Base-by-base conservation (phyloP, 2,329 filamentous ascomycete species). In the Sporothrix mexicana region DNA sequence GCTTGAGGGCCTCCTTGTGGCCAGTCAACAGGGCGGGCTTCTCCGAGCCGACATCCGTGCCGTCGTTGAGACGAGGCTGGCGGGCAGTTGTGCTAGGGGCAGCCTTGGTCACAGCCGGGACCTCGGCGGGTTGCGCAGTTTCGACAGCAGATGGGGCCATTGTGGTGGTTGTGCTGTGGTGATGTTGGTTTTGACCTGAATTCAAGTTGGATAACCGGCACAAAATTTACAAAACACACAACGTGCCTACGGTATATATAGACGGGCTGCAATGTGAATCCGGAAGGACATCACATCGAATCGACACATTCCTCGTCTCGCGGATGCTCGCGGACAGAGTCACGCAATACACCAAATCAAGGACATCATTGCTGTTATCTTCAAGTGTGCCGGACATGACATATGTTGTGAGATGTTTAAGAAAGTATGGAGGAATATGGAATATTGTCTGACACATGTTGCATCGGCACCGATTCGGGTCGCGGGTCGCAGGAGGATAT, bases 1-100 rank as follows among this genome's bases (percentile, higher is more conserved):
- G n/a, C 23, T 69, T 72, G 15, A 76, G 69, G 0, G 74, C 72
- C 51, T 72, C 80, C 36, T 53, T 68, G 62, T 72, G 70, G 49
- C 20, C 36, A 15, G 49, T 72, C 13, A 57, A 36, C 5, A 66
- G 70, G n/a, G 30, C 47, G 2, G 69, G 69, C 45, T 41, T 49
- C 45, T 23, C 17, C 17, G 43, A 4, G n/a, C 53, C 30, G 17
- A 20, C 30, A 30, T 64, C 45, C n/a, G 36, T 45, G 23, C 69
- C 69, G 30, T 71, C 45, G 45, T 71, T 55, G 43, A 71, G 69
- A 1, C 25, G 49, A 3, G 41, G n/a, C 43, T 71, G 69, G 13
- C 25, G 23, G 15, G 12, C 64, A 7, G 64, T 13, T 23, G 36
- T 61, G 43, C 43, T 12, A 5, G 43, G 51, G 20, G 3, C 55